Percentiles rank a stretch among this genome's conserved stretches.
Conservation (phyloP, 2,329 filamentous ascomycete species). For the Huntiella decipiens region DNA sequence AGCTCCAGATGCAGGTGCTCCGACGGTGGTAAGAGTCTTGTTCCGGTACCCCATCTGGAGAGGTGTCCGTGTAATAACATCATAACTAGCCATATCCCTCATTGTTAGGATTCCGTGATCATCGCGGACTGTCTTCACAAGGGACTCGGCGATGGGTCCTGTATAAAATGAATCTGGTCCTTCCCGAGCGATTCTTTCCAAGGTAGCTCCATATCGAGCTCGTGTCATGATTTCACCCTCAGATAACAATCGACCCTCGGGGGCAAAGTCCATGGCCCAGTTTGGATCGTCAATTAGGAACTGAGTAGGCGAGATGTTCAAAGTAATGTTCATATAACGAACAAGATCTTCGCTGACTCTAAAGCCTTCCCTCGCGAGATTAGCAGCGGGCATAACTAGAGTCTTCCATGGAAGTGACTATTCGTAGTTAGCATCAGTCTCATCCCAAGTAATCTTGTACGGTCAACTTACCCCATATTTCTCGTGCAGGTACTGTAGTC, state of each 20-base stretch:
- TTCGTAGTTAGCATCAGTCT: neutral
- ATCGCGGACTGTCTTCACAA: constrained; percentile 47
- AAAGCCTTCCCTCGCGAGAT: constrained; percentile 58
- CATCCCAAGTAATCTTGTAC: neutral
- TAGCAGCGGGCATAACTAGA: constrained; percentile 55
- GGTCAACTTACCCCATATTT: constrained; percentile 38
- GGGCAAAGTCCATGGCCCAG: constrained; percentile 80
- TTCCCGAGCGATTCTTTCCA: constrained; percentile 55
- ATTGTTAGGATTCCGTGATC: constrained; percentile 73
- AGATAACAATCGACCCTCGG: constrained; percentile 52
- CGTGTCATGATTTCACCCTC: constrained; percentile 64
- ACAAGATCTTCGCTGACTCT: constrained; percentile 53
- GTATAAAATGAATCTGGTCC: constrained; percentile 59
- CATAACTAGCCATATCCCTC: constrained; percentile 57
- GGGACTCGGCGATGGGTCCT: constrained; percentile 54
- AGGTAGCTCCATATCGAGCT: constrained; percentile 56
- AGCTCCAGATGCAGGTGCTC: constrained; percentile 60
- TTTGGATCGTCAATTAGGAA: constrained; percentile 58
- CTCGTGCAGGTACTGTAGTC: constrained; percentile 58
- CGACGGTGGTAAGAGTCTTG: constrained; percentile 48
- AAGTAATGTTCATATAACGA: constrained; percentile 42
- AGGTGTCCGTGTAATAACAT: constrained; percentile 43
- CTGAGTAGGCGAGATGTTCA: constrained; percentile 20
- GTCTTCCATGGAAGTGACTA: constrained; percentile 42
- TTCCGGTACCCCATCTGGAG: constrained; percentile 48